phyloP scores from a whole-genome alignment of 2,329 filamentous ascomycete genomes.

The Diaporthe caulivora region DNA sequence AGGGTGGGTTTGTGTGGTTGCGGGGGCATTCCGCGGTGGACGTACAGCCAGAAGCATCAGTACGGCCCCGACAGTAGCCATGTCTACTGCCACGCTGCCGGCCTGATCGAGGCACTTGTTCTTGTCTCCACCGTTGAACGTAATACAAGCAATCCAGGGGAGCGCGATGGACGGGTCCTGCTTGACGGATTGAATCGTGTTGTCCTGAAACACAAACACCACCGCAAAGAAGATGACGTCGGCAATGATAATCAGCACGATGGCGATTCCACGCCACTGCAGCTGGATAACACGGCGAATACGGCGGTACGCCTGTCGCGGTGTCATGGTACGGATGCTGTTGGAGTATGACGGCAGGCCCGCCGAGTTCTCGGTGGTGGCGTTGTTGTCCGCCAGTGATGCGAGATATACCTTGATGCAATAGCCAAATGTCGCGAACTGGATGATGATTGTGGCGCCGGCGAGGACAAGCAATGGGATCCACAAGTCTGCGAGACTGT shows the following conservation, averaged over 20 bases:
- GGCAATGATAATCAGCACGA: constrained; percentile 89
- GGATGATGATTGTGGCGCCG: constrained; percentile 80
- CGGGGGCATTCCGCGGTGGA: constrained; percentile 40
- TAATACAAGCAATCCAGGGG: constrained; percentile 82
- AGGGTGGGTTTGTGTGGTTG: background rate
- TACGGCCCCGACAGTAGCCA: constrained; percentile 84
- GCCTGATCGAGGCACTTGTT: constrained; percentile 74
- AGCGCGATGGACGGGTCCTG: constrained; percentile 65
- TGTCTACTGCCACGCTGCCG: constrained; percentile 74
- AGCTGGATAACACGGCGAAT: constrained; percentile 88
- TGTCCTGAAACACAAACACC: constrained; percentile 90
- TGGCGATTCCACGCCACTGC: constrained; percentile 93
- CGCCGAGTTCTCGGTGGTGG: constrained; percentile 75
- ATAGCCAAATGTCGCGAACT: constrained; percentile 89
- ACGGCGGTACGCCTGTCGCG: constrained; percentile 88
- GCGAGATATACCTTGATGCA: constrained; percentile 95
- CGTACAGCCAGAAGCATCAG: constrained; percentile 84
- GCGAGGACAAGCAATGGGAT: constrained; percentile 86
- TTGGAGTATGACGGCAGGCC: constrained; percentile 80
- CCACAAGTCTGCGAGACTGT: constrained; percentile 90
- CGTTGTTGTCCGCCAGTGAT: constrained; percentile 80
- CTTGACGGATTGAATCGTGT: constrained; percentile 71
- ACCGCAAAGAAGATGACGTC: constrained; percentile 96
- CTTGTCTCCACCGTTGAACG: constrained; percentile 68
- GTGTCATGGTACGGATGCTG: constrained; percentile 82